These are phyloP conservation scores for Colletotrichum sp. DNA, from an alignment of 2,329 filamentous ascomycete species.

Conservation along the genomic window DNA sequence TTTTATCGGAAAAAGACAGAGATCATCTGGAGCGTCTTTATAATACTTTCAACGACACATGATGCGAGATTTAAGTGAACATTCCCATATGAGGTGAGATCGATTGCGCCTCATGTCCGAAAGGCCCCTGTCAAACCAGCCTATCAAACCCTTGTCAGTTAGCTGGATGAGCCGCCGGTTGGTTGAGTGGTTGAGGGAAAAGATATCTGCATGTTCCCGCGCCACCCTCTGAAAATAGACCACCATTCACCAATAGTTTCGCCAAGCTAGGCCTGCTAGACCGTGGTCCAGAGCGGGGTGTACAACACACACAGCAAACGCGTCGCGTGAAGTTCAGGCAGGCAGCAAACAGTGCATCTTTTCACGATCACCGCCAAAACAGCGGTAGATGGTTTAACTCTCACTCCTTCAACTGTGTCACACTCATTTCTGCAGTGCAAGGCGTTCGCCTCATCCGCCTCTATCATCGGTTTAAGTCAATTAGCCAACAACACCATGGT, in stretches of 20 bases:
- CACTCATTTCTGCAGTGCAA: background rate
- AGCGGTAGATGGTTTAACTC: background rate
- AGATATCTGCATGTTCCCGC: background rate
- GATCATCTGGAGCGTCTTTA: background rate
- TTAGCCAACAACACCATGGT: background rate
- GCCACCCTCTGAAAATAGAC: constrained; percentile 6
- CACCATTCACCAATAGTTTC: background rate
- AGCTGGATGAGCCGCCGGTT: background rate
- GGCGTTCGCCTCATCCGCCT: background rate
- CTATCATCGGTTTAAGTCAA: background rate
- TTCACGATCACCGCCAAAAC: background rate
- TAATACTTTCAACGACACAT: too few relatives aligned
- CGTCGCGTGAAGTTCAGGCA: constrained; percentile 4
- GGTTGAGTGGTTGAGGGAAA: background rate
- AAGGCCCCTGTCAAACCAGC: background rate
- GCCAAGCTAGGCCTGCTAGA: background rate
- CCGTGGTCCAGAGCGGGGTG: constrained; percentile 2
- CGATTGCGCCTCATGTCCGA: background rate
- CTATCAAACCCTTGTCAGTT: background rate
- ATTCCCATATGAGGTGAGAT: background rate
- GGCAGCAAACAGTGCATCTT: background rate
- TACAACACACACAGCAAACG: background rate
- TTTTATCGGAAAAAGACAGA: accelerated
- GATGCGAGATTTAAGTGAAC: background rate
- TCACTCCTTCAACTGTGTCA: background rate